These are phyloP conservation scores for Sclerotinia sclerotiorum DNA, from an alignment of 2,329 filamentous ascomycete genomes.

Conservation along the genomic window DNA sequence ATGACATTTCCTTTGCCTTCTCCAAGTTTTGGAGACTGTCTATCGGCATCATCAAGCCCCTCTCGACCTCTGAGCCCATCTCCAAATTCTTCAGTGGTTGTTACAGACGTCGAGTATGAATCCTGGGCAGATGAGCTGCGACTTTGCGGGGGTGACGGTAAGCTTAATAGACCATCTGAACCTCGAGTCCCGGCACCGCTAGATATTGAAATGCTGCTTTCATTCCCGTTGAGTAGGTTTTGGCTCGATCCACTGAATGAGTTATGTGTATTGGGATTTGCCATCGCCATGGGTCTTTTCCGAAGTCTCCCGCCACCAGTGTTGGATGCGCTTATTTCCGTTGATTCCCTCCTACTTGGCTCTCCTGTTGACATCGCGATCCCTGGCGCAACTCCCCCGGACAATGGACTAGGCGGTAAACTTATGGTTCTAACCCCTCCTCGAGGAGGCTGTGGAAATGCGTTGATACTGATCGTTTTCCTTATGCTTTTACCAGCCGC, in stretches of 20 bases:
- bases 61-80: conserved; percentile 50
- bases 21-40: conserved; percentile 49
- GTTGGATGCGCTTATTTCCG: conserved; percentile 31
- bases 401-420: conserved; percentile 61
- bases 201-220: conserved; percentile 71
- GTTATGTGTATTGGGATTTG: conserved; percentile 41
- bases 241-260: conserved; percentile 52
- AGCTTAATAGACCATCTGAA: conserved; percentile 72
- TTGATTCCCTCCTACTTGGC: conserved; percentile 33
- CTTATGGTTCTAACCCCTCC: conserved; percentile 59
- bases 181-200: conserved; percentile 61
- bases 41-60: conserved; percentile 32
- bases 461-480: conserved; percentile 89
- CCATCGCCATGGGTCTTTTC: conserved; percentile 38
- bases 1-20: conserved; percentile 93
- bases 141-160: conserved; percentile 82
- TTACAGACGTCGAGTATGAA: conserved; percentile 87
- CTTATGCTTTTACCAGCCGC: conserved; percentile 68
- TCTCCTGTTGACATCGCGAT: conserved; percentile 30
- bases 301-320: conserved; percentile 30
- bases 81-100: conserved; percentile 78
- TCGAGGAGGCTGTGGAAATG: conserved; percentile 86
- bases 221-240: conserved; percentile 76
- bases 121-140: conserved; percentile 89
- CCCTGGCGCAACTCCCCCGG: conserved; percentile 44